A percentile compares a stretch with the other conserved stretches of the same genome.
phyloP scores from a whole-genome alignment of 73 alveolate genomes.

The Tetrahymena elliotti region DNA sequence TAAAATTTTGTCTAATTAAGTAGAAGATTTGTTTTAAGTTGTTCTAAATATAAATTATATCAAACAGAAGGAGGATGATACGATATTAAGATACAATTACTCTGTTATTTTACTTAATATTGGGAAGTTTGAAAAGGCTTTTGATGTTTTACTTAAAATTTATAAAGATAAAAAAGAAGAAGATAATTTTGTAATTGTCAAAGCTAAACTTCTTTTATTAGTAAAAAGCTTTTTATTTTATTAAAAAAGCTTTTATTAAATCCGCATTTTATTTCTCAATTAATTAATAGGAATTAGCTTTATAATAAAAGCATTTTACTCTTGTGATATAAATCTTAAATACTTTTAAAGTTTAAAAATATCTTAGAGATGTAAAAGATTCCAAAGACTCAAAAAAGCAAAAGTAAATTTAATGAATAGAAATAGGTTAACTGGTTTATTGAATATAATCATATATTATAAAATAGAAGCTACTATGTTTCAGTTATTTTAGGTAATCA shows the following conservation, averaged over 20 bases:
- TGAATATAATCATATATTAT: background rate
- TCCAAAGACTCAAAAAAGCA: background rate
- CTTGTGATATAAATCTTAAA: background rate
- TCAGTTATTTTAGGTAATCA: background rate
- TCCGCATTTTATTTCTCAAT: background rate
- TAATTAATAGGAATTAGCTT: background rate
- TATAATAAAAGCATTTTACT: background rate
- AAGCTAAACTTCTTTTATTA: background rate
- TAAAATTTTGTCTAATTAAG: background rate
- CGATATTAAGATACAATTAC: background rate
- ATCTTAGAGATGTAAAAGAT: background rate
- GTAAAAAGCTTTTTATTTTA: background rate
- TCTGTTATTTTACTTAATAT: background rate
- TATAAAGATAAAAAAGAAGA: background rate
- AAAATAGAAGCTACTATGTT: background rate
- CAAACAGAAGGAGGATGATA: background rate
- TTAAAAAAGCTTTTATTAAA: background rate
- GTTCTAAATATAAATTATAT: background rate
- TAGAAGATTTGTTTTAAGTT: background rate
- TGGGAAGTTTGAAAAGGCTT: background rate
- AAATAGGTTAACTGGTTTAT: background rate
- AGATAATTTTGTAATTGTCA: background rate
- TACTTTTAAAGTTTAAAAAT: background rate
- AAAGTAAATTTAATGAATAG: background rate
- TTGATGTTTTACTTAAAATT: background rate